phyloP scores from a whole-genome alignment of 2,329 filamentous ascomycete species.

The Alternaria sp. region DNA sequence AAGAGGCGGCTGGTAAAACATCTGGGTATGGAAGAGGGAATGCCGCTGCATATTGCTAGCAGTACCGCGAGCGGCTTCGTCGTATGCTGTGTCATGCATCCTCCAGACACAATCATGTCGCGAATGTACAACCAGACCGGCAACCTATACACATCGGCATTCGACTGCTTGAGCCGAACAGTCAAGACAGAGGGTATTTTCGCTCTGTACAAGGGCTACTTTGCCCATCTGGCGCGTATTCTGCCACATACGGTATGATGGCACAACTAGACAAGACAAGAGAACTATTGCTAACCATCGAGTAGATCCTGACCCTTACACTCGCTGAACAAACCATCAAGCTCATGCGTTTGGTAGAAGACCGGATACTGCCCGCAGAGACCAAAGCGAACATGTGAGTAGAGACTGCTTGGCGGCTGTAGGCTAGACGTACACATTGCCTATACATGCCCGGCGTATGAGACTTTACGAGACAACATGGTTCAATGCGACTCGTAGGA shows the following conservation, averaged over 20 bases:
- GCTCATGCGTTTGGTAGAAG: slow-evolving; percentile 81
- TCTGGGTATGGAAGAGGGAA: slow-evolving; percentile 88
- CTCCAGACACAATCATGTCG: slow-evolving; percentile 98
- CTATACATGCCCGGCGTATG: not conserved
- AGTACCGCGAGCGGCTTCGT: slow-evolving; percentile 93
- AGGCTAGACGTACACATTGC: not conserved
- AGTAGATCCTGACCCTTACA: slow-evolving; percentile 84
- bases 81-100: slow-evolving; percentile 98
- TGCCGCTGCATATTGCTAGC: slow-evolving; percentile 85
- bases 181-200: slow-evolving; percentile 89
- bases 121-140: slow-evolving; percentile 99
- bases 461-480: not conserved
- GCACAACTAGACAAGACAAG: not conserved
- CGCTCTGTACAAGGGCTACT: slow-evolving; percentile 97
- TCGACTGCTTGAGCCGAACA: slow-evolving; percentile 92
- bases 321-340: slow-evolving; percentile 98
- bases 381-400: slow-evolving; percentile 58
- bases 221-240: slow-evolving; percentile 92
- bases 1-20: slow-evolving; percentile 86
- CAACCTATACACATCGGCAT: slow-evolving; percentile 91
- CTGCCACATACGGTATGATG: slow-evolving; percentile 81
- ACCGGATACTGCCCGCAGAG: slow-evolving; percentile 60
- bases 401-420: not conserved
- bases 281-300: slow-evolving; percentile 24
- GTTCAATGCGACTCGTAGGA: not conserved